These are phyloP conservation scores for Cystobasidium sp. DNA, from an alignment of 1,284 basidiomycete species.

Conservation along the genomic window DNA sequence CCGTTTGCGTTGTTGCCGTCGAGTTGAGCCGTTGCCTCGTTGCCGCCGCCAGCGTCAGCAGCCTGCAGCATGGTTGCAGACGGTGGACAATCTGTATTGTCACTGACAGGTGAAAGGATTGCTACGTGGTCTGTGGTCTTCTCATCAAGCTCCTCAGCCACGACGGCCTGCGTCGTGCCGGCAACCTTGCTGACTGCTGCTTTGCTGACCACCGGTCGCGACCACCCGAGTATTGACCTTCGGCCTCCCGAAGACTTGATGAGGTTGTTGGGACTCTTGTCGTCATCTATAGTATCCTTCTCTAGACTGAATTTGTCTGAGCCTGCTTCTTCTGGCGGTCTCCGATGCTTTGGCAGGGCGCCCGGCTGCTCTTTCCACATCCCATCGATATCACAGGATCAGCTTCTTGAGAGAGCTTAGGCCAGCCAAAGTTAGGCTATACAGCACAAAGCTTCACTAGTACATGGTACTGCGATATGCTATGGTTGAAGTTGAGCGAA, in stretches of 20 bases:
- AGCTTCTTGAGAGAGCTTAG: neutral
- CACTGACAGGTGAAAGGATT: too few species aligned
- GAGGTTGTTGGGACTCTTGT: neutral
- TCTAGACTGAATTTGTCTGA: neutral
- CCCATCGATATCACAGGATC: neutral
- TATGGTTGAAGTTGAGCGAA: too few species aligned
- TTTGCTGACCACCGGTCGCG: constrained; percentile 7
- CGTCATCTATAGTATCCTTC: neutral
- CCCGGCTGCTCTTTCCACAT: constrained; percentile 5
- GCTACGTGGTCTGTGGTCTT: neutral
- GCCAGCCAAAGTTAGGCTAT: too few species aligned
- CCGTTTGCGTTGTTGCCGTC: too few species aligned
- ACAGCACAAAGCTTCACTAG: too few species aligned
- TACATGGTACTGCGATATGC: too few species aligned
- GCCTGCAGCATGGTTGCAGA: too few species aligned
- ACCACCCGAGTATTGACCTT: neutral
- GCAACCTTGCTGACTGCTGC: constrained; percentile 4
- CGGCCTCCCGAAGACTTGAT: neutral
- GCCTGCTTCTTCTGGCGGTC: neutral
- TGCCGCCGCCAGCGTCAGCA: too few species aligned
- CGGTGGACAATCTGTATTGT: too few species aligned
- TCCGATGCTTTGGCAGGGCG: constrained; percentile 12
- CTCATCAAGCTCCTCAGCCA: neutral
- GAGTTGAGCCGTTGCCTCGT: too few species aligned
- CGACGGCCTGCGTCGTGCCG: neutral